A percentile compares a stretch with the other conserved stretches of the same genome.
Evolutionary conservation across 441 rosid genomes (phyloP).

Genomic region (Brassica balearica): DNA sequence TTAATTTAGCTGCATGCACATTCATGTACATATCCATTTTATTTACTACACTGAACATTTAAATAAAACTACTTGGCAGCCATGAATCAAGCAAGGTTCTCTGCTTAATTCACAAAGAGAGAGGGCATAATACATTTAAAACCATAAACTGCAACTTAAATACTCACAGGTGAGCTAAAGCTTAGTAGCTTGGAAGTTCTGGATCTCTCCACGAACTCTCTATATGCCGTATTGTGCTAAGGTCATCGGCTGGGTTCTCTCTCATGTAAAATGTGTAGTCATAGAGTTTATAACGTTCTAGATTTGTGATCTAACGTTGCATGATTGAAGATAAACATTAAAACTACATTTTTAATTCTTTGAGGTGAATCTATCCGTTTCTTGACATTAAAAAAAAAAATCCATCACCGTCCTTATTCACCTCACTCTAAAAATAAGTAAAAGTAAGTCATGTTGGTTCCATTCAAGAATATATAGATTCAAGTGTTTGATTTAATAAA

Average conservation of each 20-base stretch:
- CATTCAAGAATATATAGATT: background rate
- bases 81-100: background rate
- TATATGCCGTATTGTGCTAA: background rate
- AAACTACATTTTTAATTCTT: background rate
- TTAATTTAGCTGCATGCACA: background rate
- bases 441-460: background rate
- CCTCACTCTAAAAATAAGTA: background rate
- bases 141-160: background rate
- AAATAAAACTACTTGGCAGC: background rate
- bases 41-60: too few relatives aligned
- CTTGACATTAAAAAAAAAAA: background rate
- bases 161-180: background rate
- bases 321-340: background rate
- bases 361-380: background rate
- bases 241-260: background rate
- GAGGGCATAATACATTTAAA: background rate
- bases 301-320: background rate
- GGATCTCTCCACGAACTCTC: background rate
- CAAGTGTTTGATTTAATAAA: background rate
- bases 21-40: background rate
- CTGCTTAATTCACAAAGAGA: too few relatives aligned
- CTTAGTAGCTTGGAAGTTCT: background rate
- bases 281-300: background rate
- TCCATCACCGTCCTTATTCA: background rate
- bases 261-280: background rate